Evolutionary conservation across 805 yeast species (phyloP), one percentile per base, ranked within the genome.

Genomic region (Ogataea philodendri): DNA sequence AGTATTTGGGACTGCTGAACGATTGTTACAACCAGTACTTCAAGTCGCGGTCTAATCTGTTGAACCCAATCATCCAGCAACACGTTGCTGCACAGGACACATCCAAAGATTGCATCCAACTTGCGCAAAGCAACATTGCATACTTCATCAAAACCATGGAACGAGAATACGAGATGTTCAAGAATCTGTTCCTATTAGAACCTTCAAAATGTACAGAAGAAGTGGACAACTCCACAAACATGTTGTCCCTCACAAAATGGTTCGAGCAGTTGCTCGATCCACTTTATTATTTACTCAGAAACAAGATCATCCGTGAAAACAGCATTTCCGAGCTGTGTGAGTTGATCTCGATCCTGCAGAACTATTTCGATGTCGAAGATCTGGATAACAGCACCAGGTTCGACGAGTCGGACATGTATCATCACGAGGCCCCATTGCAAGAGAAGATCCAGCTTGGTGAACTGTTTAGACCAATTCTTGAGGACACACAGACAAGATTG

Each of bases 401-500:
- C 23, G 45, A 51, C 13, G 46, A 35, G 17, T 34, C 29, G 10
- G 55, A 55, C 9, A 45, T 39, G 27, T 42, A 42, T 27, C 45
- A 41, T 10, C 52, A 48, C 16, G 49, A 45, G 14, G 44, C 37
- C 1, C 30, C 44, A 7, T 29, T 42, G 22, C 45, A 41, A 35
- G 46, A 38, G 33, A 32, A 42, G 14, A 29, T 46, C 15, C 51
- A 47, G 14, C 41, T 37, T 15, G 84, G 79, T 7, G 69, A 67
- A 27, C 60, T 87, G 4, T 80, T 85, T 44, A 75, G 74, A 37
- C 89, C 94, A 0, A 73, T 87, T 8, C 57, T 83, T 16, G 77
- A 79, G 38, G 95, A 84, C 50, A 75, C 81, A 0, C 97, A 90
- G 59, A 71, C 85, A 2, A 67, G 96, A 41, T 66, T 90, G 24